Base-by-base conservation (phyloP, 352 stramenopile species). In the Pythium phragmiticola region DNA sequence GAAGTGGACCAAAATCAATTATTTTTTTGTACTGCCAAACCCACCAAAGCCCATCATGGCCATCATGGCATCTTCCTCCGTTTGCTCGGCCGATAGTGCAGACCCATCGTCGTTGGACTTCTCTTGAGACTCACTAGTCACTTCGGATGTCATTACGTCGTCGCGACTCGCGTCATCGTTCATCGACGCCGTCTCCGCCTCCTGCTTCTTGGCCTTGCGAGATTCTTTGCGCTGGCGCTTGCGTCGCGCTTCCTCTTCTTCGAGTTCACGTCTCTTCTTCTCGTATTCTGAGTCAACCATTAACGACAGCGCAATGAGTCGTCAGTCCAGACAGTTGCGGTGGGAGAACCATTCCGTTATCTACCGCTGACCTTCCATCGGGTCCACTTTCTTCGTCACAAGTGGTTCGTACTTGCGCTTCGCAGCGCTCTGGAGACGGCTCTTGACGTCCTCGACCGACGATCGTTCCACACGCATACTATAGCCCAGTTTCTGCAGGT, bases 391-490 rank as follows among this genome's bases (percentile, higher is more conserved):
- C 73, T 94, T 91, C 13, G 78, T 84, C 63, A 92, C 80, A 30
- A 92, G 49, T 1, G 85, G 82, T 43, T 95, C 84, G 73, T 84
- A 94, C 62, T 94, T 94, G 63, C 87, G 83, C 66, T 95, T 94
- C 17, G 76, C 76, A 8, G 78, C 80, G 60, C 71, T 92, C 66
- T 95, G 86, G 54, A 96, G 69, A 14, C 88, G 75, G 63, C 80
- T 91, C 69, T 96, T 97, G 45, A 97, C 89, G 55, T 93, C 77
- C 48, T 94, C 84, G 11, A 93, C 84, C 8, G 83, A 88, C 56
- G 81, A 92, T 7, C 81, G 79, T 70, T 98, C 92, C 34, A 98
- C 91, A 21, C 91, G 89, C 89, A 97, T 97, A 41, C 90, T 96
- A 57, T 85, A 97, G 11, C 92, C 92, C 9, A 98, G 73, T 59